Conservation (phyloP, 2,329 filamentous ascomycete genomes). For the Ophiostoma perfectum region DNA sequence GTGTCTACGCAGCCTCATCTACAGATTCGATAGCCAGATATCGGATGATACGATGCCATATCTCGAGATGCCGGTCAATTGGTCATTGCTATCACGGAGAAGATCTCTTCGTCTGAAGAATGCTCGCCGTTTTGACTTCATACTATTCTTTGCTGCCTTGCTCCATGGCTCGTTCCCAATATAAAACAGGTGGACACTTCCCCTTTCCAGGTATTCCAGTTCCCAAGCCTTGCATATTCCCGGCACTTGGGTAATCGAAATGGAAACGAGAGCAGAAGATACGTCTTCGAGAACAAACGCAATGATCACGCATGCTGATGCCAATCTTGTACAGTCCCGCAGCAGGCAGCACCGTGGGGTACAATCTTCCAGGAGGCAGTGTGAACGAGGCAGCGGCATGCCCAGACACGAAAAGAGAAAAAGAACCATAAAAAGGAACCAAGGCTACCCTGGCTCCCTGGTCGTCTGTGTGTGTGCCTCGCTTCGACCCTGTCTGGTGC, state of each 20-base stretch:
- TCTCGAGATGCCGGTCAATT: background rate
- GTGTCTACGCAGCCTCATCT: background rate
- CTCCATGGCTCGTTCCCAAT: background rate
- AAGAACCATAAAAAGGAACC: background rate
- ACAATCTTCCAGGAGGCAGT: background rate
- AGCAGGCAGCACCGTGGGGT: conserved; percentile 14
- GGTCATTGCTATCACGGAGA: too few species aligned
- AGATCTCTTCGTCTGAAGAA: too few species aligned
- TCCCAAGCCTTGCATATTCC: background rate
- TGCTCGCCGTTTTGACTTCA: too few species aligned
- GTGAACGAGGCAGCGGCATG: background rate
- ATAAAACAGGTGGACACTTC: background rate
- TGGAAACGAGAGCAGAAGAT: background rate
- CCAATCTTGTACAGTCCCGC: conserved; percentile 10
- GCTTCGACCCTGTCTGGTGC: background rate
- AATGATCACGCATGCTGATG: background rate
- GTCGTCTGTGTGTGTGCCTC: background rate
- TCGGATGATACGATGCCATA: background rate
- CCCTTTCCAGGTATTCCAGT: background rate
- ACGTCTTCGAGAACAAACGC: background rate
- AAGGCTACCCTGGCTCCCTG: background rate
- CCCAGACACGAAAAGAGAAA: background rate
- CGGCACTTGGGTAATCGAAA: background rate
- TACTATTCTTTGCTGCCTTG: too few species aligned
- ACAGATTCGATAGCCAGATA: background rate